phyloP scores from a whole-genome alignment of 116 monocot species.

The Iris pallida region DNA sequence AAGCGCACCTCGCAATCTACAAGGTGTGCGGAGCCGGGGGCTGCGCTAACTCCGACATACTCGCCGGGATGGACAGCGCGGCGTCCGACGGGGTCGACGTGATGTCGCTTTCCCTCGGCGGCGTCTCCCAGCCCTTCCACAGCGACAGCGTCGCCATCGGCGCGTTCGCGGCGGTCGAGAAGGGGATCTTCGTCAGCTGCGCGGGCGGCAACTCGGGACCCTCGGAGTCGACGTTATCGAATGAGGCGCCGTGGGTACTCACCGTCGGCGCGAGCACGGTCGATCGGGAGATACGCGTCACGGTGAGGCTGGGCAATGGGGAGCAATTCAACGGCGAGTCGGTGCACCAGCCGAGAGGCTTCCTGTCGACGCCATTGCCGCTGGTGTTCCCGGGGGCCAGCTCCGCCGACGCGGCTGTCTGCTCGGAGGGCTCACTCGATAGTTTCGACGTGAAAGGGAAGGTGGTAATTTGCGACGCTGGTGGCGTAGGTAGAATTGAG shows the following conservation, averaged over 20 bases:
- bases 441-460: constrained; percentile 27
- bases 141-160: constrained; percentile 18
- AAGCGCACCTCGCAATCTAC: constrained; percentile 33
- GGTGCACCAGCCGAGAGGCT: constrained; percentile 26
- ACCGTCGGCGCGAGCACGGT: constrained; percentile 34
- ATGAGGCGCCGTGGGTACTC: constrained; percentile 36
- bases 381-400: constrained; percentile 15
- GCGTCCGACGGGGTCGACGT: constrained; percentile 42
- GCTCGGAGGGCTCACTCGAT: constrained; percentile 4
- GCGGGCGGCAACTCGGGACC: constrained; percentile 37
- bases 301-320: constrained; percentile 30
- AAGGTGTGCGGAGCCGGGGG: constrained; percentile 10
- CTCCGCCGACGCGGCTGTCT: not conserved
- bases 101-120: constrained; percentile 32
- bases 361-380: constrained; percentile 13
- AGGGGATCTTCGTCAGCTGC: constrained; percentile 27
- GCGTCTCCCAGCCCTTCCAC: not conserved
- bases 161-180: constrained; percentile 15
- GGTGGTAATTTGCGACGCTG: constrained; percentile 54
- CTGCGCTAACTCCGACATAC: constrained; percentile 6
- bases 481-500: constrained; percentile 63
- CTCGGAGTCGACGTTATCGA: not conserved
- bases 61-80: constrained; percentile 34
- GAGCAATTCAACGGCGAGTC: constrained; percentile 28
- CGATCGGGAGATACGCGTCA: constrained; percentile 23